Evolutionary conservation across 1,284 basidiomycete genomes (phyloP).

Genomic region (Sphagnurus paluster): DNA sequence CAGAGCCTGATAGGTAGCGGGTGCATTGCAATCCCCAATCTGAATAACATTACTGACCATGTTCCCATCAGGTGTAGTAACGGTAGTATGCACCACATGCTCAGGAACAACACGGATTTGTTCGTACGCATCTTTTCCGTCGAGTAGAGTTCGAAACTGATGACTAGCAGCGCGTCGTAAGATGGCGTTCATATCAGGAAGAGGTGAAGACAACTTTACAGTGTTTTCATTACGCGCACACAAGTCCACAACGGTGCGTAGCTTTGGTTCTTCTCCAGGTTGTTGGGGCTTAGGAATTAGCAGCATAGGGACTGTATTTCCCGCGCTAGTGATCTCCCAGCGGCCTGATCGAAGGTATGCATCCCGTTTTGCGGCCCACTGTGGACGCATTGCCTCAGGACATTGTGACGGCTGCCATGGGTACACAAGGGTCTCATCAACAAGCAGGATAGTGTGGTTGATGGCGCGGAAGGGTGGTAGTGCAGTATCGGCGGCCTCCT

Average conservation of each 20-base stretch:
- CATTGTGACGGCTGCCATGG: slow-evolving; percentile 27
- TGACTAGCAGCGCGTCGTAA: slow-evolving; percentile 16
- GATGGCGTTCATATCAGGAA: slow-evolving; percentile 13
- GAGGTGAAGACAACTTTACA: slow-evolving; percentile 15
- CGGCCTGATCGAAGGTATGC: slow-evolving; percentile 25
- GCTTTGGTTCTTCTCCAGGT: background rate
- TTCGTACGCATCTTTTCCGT: slow-evolving; percentile 34
- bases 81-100: slow-evolving; percentile 25
- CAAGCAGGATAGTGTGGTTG: slow-evolving; percentile 33
- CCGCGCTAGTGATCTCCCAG: slow-evolving; percentile 25
- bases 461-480: slow-evolving; percentile 32
- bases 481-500: slow-evolving; percentile 19
- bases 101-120: slow-evolving; percentile 32
- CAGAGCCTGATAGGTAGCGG: slow-evolving; percentile 4
- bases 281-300: slow-evolving; percentile 16
- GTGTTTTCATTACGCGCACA: slow-evolving; percentile 23
- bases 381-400: slow-evolving; percentile 24
- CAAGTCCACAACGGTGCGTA: slow-evolving; percentile 20
- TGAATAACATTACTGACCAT: slow-evolving; percentile 35
- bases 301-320: slow-evolving; percentile 36
- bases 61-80: slow-evolving; percentile 32
- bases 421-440: slow-evolving; percentile 28
- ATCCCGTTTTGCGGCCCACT: slow-evolving; percentile 26
- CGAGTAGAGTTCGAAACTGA: slow-evolving; percentile 26
- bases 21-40: slow-evolving; percentile 6